Evolutionary conservation across 345 rosid species (phyloP).

Genomic region (Gossypium australe): DNA sequence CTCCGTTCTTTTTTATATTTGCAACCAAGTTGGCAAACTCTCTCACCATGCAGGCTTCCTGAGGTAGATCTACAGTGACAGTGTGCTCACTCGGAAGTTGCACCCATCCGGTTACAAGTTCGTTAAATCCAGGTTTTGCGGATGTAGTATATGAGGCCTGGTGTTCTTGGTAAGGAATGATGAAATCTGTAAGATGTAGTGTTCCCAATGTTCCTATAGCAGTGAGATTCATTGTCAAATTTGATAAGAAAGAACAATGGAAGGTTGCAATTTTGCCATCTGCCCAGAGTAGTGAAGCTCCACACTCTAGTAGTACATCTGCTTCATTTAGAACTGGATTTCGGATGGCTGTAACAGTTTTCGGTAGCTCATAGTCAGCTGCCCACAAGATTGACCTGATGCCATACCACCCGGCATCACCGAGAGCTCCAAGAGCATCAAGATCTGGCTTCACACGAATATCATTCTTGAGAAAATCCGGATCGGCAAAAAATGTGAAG

Average conservation of each 20-base stretch:
- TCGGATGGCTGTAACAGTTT: slow-evolving; percentile 44
- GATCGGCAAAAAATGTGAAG: slow-evolving; percentile 46
- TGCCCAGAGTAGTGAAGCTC: slow-evolving; percentile 66
- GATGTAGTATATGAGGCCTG: slow-evolving; percentile 43
- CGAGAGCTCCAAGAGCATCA: slow-evolving; percentile 77
- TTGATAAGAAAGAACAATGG: slow-evolving; percentile 67
- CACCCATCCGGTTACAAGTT: slow-evolving; percentile 43
- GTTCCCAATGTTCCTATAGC: slow-evolving; percentile 67
- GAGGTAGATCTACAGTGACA: slow-evolving; percentile 48
- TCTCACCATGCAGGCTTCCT: slow-evolving; percentile 73
- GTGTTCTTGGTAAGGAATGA: slow-evolving; percentile 61
- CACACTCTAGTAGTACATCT: slow-evolving; percentile 63
- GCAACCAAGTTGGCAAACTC: slow-evolving; percentile 65
- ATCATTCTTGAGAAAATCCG: slow-evolving; percentile 53
- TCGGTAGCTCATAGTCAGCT: slow-evolving; percentile 58
- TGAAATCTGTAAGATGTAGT: slow-evolving; percentile 54
- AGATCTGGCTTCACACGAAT: slow-evolving; percentile 85
- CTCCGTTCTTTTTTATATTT: slow-evolving; percentile 42
- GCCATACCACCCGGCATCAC: slow-evolving; percentile 90
- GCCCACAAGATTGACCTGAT: slow-evolving; percentile 53
- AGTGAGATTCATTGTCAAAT: slow-evolving; percentile 68
- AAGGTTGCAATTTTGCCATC: slow-evolving; percentile 57
- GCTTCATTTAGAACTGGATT: slow-evolving; percentile 48
- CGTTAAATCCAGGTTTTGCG: slow-evolving; percentile 44
- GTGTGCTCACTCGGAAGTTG: slow-evolving; percentile 37